These are phyloP conservation scores for Suhomyces atakaporum DNA, from an alignment of 1,139 yeast species.

Conservation along the genomic window DNA sequence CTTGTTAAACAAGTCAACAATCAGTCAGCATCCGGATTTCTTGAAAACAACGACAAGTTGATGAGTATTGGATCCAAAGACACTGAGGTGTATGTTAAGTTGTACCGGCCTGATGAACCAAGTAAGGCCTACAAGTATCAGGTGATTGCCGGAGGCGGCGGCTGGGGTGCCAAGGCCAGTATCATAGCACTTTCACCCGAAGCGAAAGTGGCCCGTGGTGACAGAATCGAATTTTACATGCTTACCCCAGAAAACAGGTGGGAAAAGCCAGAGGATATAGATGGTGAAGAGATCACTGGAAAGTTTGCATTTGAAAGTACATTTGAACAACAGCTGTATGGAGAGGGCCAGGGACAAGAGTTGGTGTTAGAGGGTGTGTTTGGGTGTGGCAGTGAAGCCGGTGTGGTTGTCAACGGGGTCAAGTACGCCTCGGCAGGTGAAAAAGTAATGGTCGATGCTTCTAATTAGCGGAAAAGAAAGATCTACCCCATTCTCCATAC, in stretches of 20 bases:
- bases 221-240: conserved; percentile 50
- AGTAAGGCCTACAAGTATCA: conserved; percentile 31
- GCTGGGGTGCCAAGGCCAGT: conserved; percentile 65
- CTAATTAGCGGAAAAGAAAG: too few relatives aligned
- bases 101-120: conserved; percentile 22
- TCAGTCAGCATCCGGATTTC: conserved; percentile 51
- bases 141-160: conserved; percentile 67
- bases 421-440: conserved; percentile 51
- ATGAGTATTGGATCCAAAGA: conserved; percentile 49
- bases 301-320: conserved; percentile 32
- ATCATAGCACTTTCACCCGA: conserved; percentile 61
- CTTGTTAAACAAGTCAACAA: conserved; percentile 51
- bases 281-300: not conserved
- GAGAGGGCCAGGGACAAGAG: conserved; percentile 13
- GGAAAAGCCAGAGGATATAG: conserved; percentile 5
- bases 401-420: conserved; percentile 40
- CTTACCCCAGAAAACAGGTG: conserved; percentile 40
- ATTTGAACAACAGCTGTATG: conserved; percentile 25
- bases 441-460: not conserved
- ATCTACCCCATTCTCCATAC: too few relatives aligned
- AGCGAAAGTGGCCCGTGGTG: conserved; percentile 48
- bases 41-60: conserved; percentile 44
- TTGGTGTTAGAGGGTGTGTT: conserved; percentile 25
- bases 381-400: conserved; percentile 52
- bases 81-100: conserved; percentile 48